These are phyloP conservation scores for Phylloporus sp. DNA, from an alignment of 1,284 basidiomycete genomes.

Conservation along the genomic window DNA sequence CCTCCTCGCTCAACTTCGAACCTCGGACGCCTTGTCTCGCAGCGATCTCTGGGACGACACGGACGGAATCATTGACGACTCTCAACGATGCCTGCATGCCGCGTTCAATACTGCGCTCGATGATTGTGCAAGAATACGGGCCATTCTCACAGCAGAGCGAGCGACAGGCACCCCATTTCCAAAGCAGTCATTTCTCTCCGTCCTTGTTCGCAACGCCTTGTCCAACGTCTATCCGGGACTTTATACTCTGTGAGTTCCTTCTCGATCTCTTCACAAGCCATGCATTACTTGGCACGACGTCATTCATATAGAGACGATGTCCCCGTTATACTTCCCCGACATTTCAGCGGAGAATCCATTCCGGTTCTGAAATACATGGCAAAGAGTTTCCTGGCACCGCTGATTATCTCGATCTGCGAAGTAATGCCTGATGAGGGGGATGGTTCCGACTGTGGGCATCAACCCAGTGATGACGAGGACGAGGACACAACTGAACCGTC, in stretches of 20 bases:
- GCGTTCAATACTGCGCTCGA: constrained; percentile 9
- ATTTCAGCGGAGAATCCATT: constrained; percentile 14
- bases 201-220: constrained; percentile 17
- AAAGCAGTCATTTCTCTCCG: constrained; percentile 17
- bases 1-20: constrained; percentile 4
- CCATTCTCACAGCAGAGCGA: constrained; percentile 12
- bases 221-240: not conserved
- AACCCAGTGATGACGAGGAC: not conserved
- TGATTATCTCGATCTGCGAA: constrained; percentile 10
- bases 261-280: too few relatives aligned
- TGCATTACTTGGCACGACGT: too few relatives aligned
- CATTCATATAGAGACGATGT: constrained; percentile 12
- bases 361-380: constrained; percentile 15
- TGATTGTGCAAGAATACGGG: constrained; percentile 17
- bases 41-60: constrained; percentile 11
- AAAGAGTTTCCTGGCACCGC: constrained; percentile 6
- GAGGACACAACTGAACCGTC: not conserved
- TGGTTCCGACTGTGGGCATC: not conserved
- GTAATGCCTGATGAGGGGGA: constrained; percentile 2
- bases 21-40: not conserved
- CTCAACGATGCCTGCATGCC: not conserved
- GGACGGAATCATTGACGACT: not conserved
- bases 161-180: constrained; percentile 4
- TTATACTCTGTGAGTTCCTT: constrained; percentile 4
- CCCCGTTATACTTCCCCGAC: constrained; percentile 15